Evolutionary conservation across 345 rosid genomes (phyloP).

Genomic region (Toxicodendron radicans): DNA sequence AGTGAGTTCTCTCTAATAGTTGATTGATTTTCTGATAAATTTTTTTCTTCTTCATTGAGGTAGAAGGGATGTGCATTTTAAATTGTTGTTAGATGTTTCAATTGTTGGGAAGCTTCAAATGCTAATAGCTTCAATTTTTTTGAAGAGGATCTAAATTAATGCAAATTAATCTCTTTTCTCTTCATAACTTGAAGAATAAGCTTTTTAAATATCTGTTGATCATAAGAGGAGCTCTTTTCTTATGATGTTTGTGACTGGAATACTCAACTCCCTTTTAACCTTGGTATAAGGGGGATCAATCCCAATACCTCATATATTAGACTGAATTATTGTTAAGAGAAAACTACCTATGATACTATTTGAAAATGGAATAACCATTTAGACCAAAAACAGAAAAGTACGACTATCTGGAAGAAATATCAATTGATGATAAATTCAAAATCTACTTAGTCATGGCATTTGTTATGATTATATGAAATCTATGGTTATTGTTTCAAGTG

Average conservation of each 20-base stretch:
- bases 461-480: neutral
- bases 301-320: no score
- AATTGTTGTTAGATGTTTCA: neutral
- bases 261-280: neutral
- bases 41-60: neutral
- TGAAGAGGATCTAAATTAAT: neutral
- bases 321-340: neutral
- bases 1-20: conserved; percentile 34
- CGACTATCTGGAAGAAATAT: neutral
- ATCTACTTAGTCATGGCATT: neutral
- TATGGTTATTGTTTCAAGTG: neutral
- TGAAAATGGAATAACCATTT: neutral
- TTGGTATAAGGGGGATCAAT: no score
- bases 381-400: neutral
- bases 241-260: neutral
- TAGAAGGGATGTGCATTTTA: neutral
- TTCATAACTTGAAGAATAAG: neutral
- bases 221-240: neutral
- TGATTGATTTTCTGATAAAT: neutral
- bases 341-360: neutral
- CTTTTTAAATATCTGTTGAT: neutral
- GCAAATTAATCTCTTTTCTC: neutral
- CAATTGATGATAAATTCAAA: neutral
- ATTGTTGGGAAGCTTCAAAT: neutral
- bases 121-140: neutral